A percentile compares a stretch with the other conserved stretches of the same genome.
These are phyloP conservation scores for Tephrocybe sp. DNA, from an alignment of 768 basidiomycete genomes.

Conservation along the genomic window DNA sequence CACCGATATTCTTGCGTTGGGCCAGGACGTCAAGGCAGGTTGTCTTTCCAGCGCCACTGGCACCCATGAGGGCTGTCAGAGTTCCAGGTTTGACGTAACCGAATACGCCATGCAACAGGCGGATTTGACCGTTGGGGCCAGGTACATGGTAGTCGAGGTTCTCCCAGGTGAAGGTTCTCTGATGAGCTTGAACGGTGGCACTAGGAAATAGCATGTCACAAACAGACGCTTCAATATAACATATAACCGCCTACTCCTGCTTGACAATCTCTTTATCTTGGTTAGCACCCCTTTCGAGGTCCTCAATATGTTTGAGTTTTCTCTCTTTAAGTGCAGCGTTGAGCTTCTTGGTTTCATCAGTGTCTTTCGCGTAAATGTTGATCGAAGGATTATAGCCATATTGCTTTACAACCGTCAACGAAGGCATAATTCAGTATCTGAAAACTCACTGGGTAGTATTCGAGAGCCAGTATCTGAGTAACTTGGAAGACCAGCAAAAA, in stretches of 20 bases:
- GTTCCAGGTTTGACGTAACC: conserved; percentile 79
- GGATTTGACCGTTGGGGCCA: conserved; percentile 39
- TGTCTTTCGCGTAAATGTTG: conserved; percentile 62
- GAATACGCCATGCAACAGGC: conserved; percentile 69
- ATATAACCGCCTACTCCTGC: conserved; percentile 11
- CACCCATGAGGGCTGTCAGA: conserved; percentile 66
- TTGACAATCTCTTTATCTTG: conserved; percentile 5
- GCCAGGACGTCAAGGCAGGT: conserved; percentile 47
- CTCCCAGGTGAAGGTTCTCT: conserved; percentile 76
- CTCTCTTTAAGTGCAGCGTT: conserved; percentile 54
- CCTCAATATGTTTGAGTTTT: conserved; percentile 40
- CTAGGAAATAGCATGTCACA: conserved; percentile 22
- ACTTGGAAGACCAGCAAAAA: conserved; percentile 72
- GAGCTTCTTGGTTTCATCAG: conserved; percentile 48
- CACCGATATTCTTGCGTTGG: conserved; percentile 32
- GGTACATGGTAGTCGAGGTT: conserved; percentile 59
- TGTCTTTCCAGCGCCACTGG: conserved; percentile 36
- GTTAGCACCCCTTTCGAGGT: conserved; percentile 22
- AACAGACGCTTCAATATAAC: not conserved
- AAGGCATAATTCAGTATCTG: not conserved
- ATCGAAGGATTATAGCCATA: conserved; percentile 49
- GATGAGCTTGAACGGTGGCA: conserved; percentile 20
- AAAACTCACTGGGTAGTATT: conserved; percentile 60
- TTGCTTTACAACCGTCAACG: conserved; percentile 33
- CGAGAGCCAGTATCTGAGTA: conserved; percentile 66